Evolutionary conservation across 1,284 basidiomycete species (phyloP), one percentile per base, ranked within the genome.

Genomic region (Quambalaria eucalypti): DNA sequence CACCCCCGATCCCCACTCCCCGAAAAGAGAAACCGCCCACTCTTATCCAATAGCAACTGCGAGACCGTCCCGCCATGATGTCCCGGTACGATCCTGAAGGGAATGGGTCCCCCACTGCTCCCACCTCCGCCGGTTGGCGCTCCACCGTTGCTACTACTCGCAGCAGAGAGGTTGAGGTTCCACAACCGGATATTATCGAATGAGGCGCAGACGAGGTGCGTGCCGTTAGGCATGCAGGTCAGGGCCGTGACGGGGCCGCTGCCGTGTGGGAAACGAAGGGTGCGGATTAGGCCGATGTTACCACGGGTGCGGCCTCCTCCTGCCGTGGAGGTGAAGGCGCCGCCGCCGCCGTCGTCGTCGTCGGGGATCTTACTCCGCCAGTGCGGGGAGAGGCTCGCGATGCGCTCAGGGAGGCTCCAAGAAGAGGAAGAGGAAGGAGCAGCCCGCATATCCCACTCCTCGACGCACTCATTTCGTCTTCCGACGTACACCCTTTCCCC

Each of bases 1-100:
- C 91, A 96, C 42, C 92, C 93, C 52, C 93, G 82, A 74, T 93
- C 92, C 39, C 93, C 93, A 62, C 88, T 91, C 6, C 90, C 88
- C 67, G 87, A 88, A 57, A 93, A 83, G 68, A 98, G 80, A 77
- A 92, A 97, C 54, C 85, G 80, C 25, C 83, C 85, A 2, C 85
- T 86, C 29, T 86, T 82, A 78, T 97, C 93, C 48, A 97, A 81
- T 60, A 92, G 76, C 83, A 95, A 87, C 65, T 87, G 86, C 4
- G 90, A 93, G 16, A 96, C 83, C 58, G 85, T 87, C 1, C 90
- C 92, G 28, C 92, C 91, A 77, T 96, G 90, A 77, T 97, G 92
- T 0, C 93, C 93, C 4, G 91, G 87, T 36, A 98, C 88, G 60
- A 97, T 95, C 77, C 90, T 90, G 81, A 96, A 96, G 4, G 71